Evolutionary conservation across 2,329 filamentous ascomycete genomes (phyloP).

Genomic region (Trichoderma citrinoviride): DNA sequence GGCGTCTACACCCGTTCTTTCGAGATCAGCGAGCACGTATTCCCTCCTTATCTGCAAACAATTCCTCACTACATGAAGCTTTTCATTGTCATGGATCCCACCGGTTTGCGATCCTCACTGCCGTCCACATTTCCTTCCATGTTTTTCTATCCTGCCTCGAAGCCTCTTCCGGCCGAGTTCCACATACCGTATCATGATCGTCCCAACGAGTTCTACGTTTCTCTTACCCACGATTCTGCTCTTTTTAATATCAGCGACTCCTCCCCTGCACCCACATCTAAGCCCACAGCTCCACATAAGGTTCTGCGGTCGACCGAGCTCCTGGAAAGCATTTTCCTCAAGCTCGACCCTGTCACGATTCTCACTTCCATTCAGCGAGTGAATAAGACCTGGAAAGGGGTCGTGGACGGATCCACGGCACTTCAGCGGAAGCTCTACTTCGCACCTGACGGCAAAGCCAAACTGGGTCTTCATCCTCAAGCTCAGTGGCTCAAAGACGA

Average conservation of each 20-base stretch:
- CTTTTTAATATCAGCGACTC: not conserved
- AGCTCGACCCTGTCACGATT: not conserved
- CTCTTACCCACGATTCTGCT: not conserved
- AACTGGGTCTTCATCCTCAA: not conserved
- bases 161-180: not conserved
- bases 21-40: not conserved
- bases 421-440: slow-evolving; percentile 9
- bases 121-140: not conserved
- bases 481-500: not conserved
- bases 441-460: not conserved
- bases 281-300: not conserved
- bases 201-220: not conserved
- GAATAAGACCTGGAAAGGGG: not conserved
- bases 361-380: not conserved
- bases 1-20: not conserved
- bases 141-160: not conserved
- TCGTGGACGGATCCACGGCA: not conserved
- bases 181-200: not conserved
- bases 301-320: not conserved
- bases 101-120: too few species aligned
- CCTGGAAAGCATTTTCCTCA: not conserved
- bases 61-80: not conserved
- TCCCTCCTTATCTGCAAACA: not conserved
- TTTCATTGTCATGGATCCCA: not conserved
- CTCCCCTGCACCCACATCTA: not conserved